Percentiles rank a stretch among this genome's conserved stretches.
Conservation (phyloP, 2,329 filamentous ascomycete species). For the Trichophyton benhamiae region DNA sequence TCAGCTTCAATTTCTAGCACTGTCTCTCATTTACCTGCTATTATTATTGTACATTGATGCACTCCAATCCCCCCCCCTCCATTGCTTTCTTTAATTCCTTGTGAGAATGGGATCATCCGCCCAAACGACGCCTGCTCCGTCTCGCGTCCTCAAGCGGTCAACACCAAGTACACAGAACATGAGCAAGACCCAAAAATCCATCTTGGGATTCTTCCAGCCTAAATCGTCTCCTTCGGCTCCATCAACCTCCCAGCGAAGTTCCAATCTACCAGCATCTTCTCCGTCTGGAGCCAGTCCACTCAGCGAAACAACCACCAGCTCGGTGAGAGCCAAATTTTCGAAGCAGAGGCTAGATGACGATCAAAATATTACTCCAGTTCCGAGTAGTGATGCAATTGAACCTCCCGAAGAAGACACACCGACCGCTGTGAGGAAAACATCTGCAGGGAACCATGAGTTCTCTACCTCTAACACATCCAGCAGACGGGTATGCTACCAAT, state of each 20-base stretch:
- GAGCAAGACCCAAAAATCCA: conserved; percentile 58
- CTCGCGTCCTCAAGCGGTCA: conserved; percentile 15
- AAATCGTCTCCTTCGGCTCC: conserved; percentile 41
- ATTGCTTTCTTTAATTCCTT: not conserved
- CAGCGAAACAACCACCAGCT: not conserved
- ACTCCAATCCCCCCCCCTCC: not conserved
- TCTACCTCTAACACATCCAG: conserved; percentile 53
- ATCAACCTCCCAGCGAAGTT: conserved; percentile 17
- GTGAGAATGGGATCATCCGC: not conserved
- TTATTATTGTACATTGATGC: not conserved
- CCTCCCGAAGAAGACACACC: conserved; percentile 50
- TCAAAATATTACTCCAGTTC: conserved; percentile 55
- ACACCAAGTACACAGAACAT: conserved; percentile 32
- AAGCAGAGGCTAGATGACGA: conserved; percentile 12
- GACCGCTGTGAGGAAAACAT: conserved; percentile 32
- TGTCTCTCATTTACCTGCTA: not conserved
- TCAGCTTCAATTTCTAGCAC: not conserved
- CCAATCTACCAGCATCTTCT: conserved; percentile 8
- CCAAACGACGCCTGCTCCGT: conserved; percentile 4
- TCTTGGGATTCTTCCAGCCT: conserved; percentile 62
- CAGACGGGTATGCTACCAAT: conserved; percentile 51
- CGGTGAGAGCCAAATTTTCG: conserved; percentile 1
- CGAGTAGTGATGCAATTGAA: conserved; percentile 65
- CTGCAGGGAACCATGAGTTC: conserved; percentile 31
- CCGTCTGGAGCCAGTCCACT: not conserved